Evolutionary conservation across 148 eudicot genomes (phyloP).

Genomic region (Fallopia convolvulus): DNA sequence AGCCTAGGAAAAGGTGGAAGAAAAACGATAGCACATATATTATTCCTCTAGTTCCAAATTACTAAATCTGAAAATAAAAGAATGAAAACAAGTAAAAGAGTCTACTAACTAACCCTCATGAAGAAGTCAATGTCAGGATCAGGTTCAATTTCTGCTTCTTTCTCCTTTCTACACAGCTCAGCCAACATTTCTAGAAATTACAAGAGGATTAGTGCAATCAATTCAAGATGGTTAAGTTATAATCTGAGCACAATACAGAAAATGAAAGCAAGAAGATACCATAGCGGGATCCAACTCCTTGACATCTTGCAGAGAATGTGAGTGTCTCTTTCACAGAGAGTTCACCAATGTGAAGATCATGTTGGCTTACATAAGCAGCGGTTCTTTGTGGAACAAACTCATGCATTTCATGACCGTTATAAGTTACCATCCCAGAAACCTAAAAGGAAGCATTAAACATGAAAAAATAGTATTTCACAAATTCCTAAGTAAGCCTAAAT

Average conservation of each 20-base stretch:
- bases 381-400: slow-evolving; percentile 15
- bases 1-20: slow-evolving; percentile 17
- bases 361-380: slow-evolving; percentile 22
- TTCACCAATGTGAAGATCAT: slow-evolving; percentile 42
- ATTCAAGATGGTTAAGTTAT: background rate
- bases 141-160: background rate
- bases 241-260: background rate
- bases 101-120: slow-evolving; percentile 29
- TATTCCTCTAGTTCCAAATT: too few relatives aligned
- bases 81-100: too few relatives aligned
- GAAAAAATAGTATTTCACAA: too few relatives aligned
- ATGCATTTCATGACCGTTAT: slow-evolving; percentile 32
- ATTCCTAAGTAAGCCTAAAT: too few relatives aligned
- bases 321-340: slow-evolving; percentile 48
- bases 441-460: background rate
- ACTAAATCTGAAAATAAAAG: too few relatives aligned
- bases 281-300: slow-evolving; percentile 36
- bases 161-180: slow-evolving; percentile 40
- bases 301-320: slow-evolving; percentile 40
- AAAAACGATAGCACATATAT: background rate
- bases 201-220: background rate
- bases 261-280: slow-evolving; percentile 18
- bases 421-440: slow-evolving; percentile 35
- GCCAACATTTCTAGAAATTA: slow-evolving; percentile 28
- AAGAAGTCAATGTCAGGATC: slow-evolving; percentile 35